Evolutionary conservation across 2,329 filamentous ascomycete species (phyloP).

Genomic region (Gnomoniopsis smithogilvyi): DNA sequence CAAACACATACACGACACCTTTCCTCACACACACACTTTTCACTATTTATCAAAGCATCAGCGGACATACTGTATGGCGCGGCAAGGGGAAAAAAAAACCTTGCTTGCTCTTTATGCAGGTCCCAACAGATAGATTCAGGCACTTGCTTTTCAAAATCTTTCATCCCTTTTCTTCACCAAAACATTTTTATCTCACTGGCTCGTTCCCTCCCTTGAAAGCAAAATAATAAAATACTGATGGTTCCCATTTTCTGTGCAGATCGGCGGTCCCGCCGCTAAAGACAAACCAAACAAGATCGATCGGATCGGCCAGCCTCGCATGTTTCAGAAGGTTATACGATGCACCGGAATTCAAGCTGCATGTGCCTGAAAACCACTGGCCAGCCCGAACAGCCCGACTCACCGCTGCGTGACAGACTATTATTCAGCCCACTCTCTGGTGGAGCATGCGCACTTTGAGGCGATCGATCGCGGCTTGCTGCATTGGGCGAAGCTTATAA

Average conservation of each 20-base stretch:
- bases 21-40: neutral
- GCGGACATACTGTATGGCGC: neutral
- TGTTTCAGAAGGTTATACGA: neutral
- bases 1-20: neutral
- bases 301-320: neutral
- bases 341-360: too few species aligned
- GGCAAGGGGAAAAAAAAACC: neutral
- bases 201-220: neutral
- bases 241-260: slow-evolving; percentile 20
- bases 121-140: slow-evolving; percentile 13
- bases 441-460: too few species aligned
- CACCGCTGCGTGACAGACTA: too few species aligned
- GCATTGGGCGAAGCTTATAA: too few species aligned
- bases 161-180: neutral
- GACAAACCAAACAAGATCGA: neutral
- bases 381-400: too few species aligned
- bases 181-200: too few species aligned
- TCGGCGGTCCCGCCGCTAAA: slow-evolving; percentile 19
- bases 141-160: slow-evolving; percentile 15
- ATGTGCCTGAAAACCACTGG: too few species aligned
- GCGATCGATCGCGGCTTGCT: too few species aligned
- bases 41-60: neutral
- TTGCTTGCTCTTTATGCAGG: slow-evolving; percentile 5
- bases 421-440: too few species aligned
- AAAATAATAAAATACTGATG: slow-evolving; percentile 18